A percentile compares a stretch with the other conserved stretches of the same genome.
Evolutionary conservation across 2,329 filamentous ascomycete genomes (phyloP).

Genomic region (Phyllachora maydis): DNA sequence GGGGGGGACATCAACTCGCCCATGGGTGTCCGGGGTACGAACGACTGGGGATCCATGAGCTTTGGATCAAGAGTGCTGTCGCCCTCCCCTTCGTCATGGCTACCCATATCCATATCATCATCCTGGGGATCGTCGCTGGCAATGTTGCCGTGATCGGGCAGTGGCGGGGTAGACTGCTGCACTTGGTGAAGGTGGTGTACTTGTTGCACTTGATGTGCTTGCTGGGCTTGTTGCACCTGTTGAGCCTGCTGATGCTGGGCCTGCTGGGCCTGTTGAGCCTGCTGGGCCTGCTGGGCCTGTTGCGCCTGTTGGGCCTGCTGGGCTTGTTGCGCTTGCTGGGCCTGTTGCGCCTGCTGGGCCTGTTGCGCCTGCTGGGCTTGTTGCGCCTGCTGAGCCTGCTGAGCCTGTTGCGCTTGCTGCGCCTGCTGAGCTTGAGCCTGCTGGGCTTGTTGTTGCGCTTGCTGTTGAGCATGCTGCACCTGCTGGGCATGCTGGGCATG

Average conservation of each 20-base stretch:
- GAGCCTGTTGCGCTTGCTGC: no score
- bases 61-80: constrained; percentile 23
- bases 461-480: constrained; percentile 14
- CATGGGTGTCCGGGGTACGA: constrained; percentile 31
- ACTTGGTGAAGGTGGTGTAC: constrained; percentile 4
- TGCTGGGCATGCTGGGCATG: no score
- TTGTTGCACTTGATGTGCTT: no score
- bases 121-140: constrained; percentile 18
- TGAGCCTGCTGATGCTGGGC: constrained; percentile 16
- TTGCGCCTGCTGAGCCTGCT: no score
- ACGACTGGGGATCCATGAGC: constrained; percentile 25
- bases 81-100: constrained; percentile 23
- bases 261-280: no score
- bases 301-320: no score
- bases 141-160: constrained; percentile 5
- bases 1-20: constrained; percentile 40
- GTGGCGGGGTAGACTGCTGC: constrained; percentile 7
- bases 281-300: no score
- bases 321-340: no score
- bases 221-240: constrained; percentile 9
- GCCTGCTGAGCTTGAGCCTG: no score
- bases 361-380: no score
- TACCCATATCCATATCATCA: constrained; percentile 32
- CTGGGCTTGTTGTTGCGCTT: no score
- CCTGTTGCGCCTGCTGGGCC: no score